These are phyloP conservation scores for Gossypium herbaceum DNA, from an alignment of 345 rosid genomes.

Conservation along the genomic window DNA sequence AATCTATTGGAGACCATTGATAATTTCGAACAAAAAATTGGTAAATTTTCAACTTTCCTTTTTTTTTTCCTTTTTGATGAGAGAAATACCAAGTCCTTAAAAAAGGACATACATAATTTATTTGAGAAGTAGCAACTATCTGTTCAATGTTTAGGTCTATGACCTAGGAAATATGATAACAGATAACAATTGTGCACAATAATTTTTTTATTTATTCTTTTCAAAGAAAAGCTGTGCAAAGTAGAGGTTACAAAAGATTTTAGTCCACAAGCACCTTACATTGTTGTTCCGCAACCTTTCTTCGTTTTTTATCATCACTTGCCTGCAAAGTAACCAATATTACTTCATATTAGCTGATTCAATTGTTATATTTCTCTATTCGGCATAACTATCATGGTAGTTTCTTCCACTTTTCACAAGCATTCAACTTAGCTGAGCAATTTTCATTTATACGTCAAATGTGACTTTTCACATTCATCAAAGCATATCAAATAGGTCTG, in stretches of 20 bases:
- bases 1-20: too few relatives aligned
- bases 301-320: slow-evolving; percentile 34
- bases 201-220: neutral
- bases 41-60: too few relatives aligned
- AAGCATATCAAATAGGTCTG: neutral
- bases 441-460: neutral
- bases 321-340: slow-evolving; percentile 30
- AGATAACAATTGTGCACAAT: neutral
- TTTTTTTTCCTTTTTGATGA: neutral
- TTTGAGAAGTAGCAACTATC: neutral
- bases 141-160: neutral
- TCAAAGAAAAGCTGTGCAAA: neutral
- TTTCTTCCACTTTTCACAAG: neutral
- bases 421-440: neutral
- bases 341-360: neutral
- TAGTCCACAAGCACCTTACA: slow-evolving; percentile 46
- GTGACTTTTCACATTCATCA: neutral
- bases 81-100: neutral
- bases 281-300: slow-evolving; percentile 25
- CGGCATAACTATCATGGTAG: too few relatives aligned
- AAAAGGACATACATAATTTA: neutral
- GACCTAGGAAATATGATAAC: neutral
- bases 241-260: neutral
- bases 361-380: too few relatives aligned
- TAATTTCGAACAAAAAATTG: too few relatives aligned